Evolutionary conservation across 805 yeast genomes (phyloP), one percentile per base, ranked within the genome.

Genomic region (Monosporozyma solicola): DNA sequence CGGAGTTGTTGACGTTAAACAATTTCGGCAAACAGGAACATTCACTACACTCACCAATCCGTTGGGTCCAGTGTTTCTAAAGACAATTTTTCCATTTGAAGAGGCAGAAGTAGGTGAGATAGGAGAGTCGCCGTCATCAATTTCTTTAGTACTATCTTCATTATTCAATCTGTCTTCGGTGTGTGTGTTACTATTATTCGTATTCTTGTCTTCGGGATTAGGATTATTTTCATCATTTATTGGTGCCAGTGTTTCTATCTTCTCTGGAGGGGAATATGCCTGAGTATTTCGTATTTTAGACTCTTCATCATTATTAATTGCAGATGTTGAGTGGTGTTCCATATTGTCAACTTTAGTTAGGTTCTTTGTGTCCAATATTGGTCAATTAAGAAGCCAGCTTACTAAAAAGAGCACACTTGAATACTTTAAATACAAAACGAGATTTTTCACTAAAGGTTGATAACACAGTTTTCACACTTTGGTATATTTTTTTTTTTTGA

Each of bases 1-100:
- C 1, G 98, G 97, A 2, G 98, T 91, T 1, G 94, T 91, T 54
- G 89, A 86, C 1, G 98, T 91, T 62, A 84, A 80, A 72, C 98
- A 91, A 69, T 91, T 91, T 60, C 85, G 87, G 68, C 98, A 91
- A 24, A 84, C 77, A 4, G 95, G 88, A 2, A 41, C n/a, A 35
- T 47, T 49, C 6, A 49, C 16, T 15, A 37, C n/a, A 29, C 37
- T 53, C 16, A 44, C n/a, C n/a, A 31, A 27, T 10, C 46, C 41
- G 25, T 27, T 50, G 3, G 48, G 48, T 15, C 52, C 52, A 22
- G 52, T 45, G 35, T 50, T 50, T 43, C 52, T 45, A n/a, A 50
- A 50, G 3, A 50, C 11, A 15, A 50, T 31, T 20, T 50, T 50
- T 7, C 52, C 52, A 25, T 43, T 43, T 16, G 47, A 25, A 20